These are phyloP conservation scores for Oryza meridionalis DNA, from an alignment of 176 grass and related monocot genomes.

Conservation along the genomic window DNA sequence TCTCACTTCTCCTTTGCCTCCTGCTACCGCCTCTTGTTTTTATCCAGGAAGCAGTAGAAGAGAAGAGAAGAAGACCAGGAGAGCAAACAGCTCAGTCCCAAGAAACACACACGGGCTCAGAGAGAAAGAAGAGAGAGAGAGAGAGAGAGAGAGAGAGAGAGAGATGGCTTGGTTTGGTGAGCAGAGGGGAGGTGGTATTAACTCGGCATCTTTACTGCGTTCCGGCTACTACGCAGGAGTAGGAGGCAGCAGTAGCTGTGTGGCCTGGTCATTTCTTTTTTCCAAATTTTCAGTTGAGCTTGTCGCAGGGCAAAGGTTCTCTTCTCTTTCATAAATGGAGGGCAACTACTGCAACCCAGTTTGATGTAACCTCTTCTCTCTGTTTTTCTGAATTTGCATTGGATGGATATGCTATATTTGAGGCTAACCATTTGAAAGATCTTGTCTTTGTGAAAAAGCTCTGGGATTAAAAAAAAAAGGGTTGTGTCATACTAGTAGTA, in stretches of 20 bases:
- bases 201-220: slow-evolving; percentile 42
- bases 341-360: background rate
- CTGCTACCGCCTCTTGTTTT: slow-evolving; percentile 15
- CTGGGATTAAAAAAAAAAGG: background rate
- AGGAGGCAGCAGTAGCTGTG: background rate
- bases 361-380: background rate
- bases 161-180: slow-evolving; percentile 20
- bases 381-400: background rate
- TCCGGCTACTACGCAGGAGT: background rate
- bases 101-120: slow-evolving; percentile 43
- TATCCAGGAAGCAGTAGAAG: slow-evolving; percentile 28
- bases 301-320: background rate
- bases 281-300: background rate
- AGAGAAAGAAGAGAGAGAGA: background rate
- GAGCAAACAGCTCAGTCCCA: slow-evolving; percentile 27
- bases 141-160: no score
- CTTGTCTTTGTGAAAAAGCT: background rate
- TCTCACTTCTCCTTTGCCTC: slow-evolving; percentile 45
- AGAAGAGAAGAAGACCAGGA: background rate
- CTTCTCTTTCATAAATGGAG: background rate
- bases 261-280: background rate
- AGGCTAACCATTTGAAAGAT: slow-evolving; percentile 2
- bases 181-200: slow-evolving; percentile 35
- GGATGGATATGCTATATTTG: background rate
- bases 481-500: background rate